Evolutionary conservation across 805 yeast genomes (phyloP).

Genomic region (Lachancea nothofagi): DNA sequence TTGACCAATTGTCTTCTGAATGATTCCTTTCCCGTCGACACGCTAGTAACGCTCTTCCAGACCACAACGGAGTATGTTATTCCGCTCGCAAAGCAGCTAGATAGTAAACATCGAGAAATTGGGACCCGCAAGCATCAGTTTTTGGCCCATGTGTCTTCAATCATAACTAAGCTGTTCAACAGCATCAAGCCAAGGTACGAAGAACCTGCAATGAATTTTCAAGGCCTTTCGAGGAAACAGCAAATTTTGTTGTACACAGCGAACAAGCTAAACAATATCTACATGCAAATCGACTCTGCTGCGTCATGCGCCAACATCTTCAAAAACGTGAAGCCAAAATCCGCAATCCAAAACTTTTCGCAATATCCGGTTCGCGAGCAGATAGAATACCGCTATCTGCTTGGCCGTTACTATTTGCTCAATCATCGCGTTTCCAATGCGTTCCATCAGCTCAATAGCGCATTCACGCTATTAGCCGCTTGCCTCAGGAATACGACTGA

Average conservation of each 20-base stretch:
- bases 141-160: conserved; percentile 45
- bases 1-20: conserved; percentile 41
- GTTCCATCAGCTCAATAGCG: conserved; percentile 50
- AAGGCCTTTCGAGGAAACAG: conserved; percentile 35
- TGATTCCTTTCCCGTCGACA: conserved; percentile 35
- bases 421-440: conserved; percentile 49
- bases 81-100: conserved; percentile 26
- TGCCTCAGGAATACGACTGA: conserved; percentile 25
- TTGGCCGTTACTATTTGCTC: conserved; percentile 51
- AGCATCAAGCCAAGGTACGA: conserved; percentile 46
- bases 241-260: conserved; percentile 50
- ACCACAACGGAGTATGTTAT: conserved; percentile 35
- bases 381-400: conserved; percentile 49
- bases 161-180: conserved; percentile 54
- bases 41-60: conserved; percentile 18
- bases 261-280: conserved; percentile 48
- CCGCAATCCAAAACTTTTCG: conserved; percentile 44
- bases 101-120: conserved; percentile 15
- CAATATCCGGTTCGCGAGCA: conserved; percentile 43
- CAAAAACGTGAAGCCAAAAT: conserved; percentile 47
- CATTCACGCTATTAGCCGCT: conserved; percentile 37
- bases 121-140: conserved; percentile 33
- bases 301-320: conserved; percentile 33
- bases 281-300: conserved; percentile 41
- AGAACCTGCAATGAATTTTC: conserved; percentile 19